Conservation (phyloP, 2,329 filamentous ascomycete species). For the Parascedosporium putredinis region DNA sequence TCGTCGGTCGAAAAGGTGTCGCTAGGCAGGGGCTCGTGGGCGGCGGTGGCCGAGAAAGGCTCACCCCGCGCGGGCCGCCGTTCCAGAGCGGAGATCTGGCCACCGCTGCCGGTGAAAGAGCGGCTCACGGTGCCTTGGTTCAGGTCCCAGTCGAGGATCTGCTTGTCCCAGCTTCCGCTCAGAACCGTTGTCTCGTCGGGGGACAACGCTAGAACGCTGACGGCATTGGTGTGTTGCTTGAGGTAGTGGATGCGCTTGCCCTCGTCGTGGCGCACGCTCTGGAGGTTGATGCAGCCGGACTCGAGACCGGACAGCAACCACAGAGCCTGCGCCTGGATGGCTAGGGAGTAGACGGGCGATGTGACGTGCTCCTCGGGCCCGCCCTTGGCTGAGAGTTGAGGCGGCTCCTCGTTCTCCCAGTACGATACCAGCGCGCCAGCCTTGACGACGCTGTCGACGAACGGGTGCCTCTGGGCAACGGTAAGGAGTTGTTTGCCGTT, state of each 20-base stretch:
- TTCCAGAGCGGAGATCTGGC: conserved; percentile 84
- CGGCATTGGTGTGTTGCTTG: conserved; percentile 78
- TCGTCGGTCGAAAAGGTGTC: conserved; percentile 69
- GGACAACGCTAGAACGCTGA: conserved; percentile 78
- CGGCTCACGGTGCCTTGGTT: conserved; percentile 72
- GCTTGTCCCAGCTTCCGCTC: conserved; percentile 83
- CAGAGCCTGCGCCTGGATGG: conserved; percentile 77
- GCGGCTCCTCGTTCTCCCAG: conserved; percentile 91
- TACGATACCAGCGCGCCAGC: conserved; percentile 91
- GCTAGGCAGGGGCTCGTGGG: conserved; percentile 36
- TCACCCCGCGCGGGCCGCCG: conserved; percentile 66
- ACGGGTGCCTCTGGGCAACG: conserved; percentile 90
- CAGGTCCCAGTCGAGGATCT: conserved; percentile 76
- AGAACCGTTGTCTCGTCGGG: conserved; percentile 72
- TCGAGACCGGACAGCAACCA: conserved; percentile 90
- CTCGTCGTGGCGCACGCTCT: conserved; percentile 88
- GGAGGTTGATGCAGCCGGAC: conserved; percentile 84
- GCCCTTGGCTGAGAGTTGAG: conserved; percentile 21
- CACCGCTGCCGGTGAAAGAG: conserved; percentile 63
- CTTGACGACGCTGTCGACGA: conserved; percentile 94
- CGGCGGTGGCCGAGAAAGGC: conserved; percentile 64
- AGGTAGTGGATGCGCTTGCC: conserved; percentile 78
- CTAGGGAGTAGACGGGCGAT: conserved; percentile 91
- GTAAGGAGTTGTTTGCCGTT: conserved; percentile 91
- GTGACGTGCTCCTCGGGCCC: conserved; percentile 51